Evolutionary conservation across 768 basidiomycete species (phyloP).

Genomic region (Chalciporus sphaerocephalus): DNA sequence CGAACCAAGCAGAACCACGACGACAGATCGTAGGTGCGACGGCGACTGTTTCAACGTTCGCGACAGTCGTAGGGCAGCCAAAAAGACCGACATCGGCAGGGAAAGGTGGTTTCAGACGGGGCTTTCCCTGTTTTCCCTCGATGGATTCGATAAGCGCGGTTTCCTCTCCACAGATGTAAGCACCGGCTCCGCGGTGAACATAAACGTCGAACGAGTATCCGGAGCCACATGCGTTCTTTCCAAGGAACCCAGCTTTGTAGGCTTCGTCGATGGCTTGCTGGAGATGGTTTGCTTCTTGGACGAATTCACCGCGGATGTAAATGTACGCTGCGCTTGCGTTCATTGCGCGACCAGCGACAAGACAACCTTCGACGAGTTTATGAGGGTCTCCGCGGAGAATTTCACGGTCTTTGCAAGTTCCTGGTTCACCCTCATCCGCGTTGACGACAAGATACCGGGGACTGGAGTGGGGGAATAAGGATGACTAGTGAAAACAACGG

Average conservation of each 20-base stretch:
- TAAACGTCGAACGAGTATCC: conserved; percentile 98
- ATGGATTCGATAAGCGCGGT: conserved; percentile 95
- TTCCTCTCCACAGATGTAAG: conserved; percentile 98
- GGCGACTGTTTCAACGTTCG: conserved; percentile 97
- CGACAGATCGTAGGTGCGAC: conserved; percentile 96
- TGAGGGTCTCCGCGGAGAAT: conserved; percentile 97
- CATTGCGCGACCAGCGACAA: conserved; percentile 95
- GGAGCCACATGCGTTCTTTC: conserved; percentile 86
- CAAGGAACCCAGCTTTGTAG: conserved; percentile 83
- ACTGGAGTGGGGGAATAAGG: conserved; percentile 40
- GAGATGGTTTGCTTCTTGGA: conserved; percentile 89
- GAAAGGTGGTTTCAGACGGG: conserved; percentile 96
- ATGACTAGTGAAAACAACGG: background rate
- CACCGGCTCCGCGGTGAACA: conserved; percentile 96
- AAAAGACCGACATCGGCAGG: conserved; percentile 98
- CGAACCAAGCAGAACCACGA: conserved; percentile 87
- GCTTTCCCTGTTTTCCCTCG: conserved; percentile 98
- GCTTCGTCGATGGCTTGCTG: conserved; percentile 96
- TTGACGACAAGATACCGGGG: conserved; percentile 97
- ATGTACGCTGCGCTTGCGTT: conserved; percentile 99
- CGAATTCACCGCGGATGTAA: conserved; percentile 98
- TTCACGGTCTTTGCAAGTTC: conserved; percentile 98
- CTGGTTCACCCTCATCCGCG: conserved; percentile 97
- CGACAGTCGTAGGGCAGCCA: conserved; percentile 95
- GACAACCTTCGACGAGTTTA: conserved; percentile 96